These are phyloP conservation scores for Tilletia indica DNA, from an alignment of 1,284 basidiomycete species.

Conservation along the genomic window DNA sequence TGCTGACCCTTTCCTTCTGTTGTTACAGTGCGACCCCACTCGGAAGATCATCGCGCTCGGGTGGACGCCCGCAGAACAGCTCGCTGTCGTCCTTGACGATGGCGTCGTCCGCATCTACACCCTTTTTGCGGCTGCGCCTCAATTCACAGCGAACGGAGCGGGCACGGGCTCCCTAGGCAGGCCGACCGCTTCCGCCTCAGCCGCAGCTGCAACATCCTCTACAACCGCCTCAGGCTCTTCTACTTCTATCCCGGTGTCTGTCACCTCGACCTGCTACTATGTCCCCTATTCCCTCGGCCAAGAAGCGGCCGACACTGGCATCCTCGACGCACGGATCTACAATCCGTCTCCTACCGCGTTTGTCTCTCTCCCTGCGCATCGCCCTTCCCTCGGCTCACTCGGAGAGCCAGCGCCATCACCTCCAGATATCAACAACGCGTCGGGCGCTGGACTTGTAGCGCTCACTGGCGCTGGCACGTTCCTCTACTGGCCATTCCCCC, in stretches of 20 bases:
- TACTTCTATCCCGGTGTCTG: constrained; percentile 29
- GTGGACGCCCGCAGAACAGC: constrained; percentile 75
- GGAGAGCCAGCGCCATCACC: not conserved
- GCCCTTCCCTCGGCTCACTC: not conserved
- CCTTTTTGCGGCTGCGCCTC: constrained; percentile 58
- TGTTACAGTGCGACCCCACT: constrained; percentile 71
- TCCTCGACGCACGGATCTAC: constrained; percentile 74
- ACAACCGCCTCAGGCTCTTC: not conserved
- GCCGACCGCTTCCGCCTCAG: constrained; percentile 17
- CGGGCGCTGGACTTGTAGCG: constrained; percentile 82
- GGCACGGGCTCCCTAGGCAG: constrained; percentile 15
- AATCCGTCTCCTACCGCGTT: constrained; percentile 5
- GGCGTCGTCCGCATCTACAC: constrained; percentile 87
- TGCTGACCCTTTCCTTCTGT: constrained; percentile 40
- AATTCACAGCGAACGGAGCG: not conserved
- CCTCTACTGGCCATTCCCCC: constrained; percentile 67
- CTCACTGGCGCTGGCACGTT: constrained; percentile 74
- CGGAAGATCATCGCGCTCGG: constrained; percentile 74
- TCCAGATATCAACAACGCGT: constrained; percentile 39
- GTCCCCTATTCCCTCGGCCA: constrained; percentile 77
- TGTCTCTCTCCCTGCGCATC: constrained; percentile 1
- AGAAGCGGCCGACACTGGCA: constrained; percentile 76
- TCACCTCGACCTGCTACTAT: constrained; percentile 68
- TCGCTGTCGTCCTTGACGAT: constrained; percentile 85
- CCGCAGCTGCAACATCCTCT: not conserved